Evolutionary conservation across 1,284 basidiomycete genomes (phyloP), one percentile per base, ranked within the genome.

Genomic region (Bondarzewia mesenterica): DNA sequence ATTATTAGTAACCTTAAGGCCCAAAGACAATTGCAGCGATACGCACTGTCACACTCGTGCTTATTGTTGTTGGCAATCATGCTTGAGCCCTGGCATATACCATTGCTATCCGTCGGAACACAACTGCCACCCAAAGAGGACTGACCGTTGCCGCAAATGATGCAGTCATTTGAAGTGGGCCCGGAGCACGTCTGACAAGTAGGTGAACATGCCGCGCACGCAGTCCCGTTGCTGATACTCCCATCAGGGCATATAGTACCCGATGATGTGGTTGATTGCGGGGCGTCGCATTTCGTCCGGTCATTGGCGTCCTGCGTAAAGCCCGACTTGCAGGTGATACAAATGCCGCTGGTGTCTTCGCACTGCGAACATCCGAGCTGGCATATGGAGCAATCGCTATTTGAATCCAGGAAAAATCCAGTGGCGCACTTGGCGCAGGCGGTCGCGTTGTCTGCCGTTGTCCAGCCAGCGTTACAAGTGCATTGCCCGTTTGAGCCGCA

Each of bases 61-160:
- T 90, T 92, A 58, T 77, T 75, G 57, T 89, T 89, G 57, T 92
- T 85, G n/a, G 79, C 86, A 37, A 92, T 75, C 51, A 87, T 64
- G 52, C 71, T 77, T 5, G 83, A 73, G 22, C 83, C 78, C 37
- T 75, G 64, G 63, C 89, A 92, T 16, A 88, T 77, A 12, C 89
- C 89, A 52, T 78, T 74, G 16, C 64, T 66, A 57, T 82, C 74
- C 15, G 81, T 72, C 35, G 73, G 63, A 4, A 89, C 82, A 57
- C 89, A 90, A 40, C 63, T 69, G 1, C 85, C 83, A 48, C 83
- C 80, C 51, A 82, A 69, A 18, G 70, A 62, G 59, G 75, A 88
- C 44, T 68, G 72, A 0, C 80, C 80, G 0, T 71, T 60, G 8
- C 74, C 77, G 52, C 87, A 90, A 16, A 78, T 62, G 37, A 82